phyloP scores from a whole-genome alignment of 805 yeast genomes.

The Candida anglica region DNA sequence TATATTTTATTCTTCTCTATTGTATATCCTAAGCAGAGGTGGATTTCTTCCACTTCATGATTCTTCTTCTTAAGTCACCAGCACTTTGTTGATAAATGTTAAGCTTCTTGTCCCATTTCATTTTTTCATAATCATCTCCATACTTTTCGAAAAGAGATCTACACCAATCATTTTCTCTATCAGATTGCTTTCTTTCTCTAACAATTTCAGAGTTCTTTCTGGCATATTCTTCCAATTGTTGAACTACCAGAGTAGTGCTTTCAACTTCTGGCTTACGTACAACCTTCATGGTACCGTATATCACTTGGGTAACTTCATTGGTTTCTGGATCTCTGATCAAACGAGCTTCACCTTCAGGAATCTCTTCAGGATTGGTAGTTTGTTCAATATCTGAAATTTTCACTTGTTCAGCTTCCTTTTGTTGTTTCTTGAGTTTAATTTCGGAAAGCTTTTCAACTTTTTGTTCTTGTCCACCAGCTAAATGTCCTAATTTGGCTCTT shows the following conservation, averaged over 20 bases:
- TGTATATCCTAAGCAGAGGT: too few species aligned
- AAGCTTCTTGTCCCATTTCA: constrained; percentile 89
- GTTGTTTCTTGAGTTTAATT: constrained; percentile 29
- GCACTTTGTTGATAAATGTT: constrained; percentile 79
- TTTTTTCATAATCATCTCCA: constrained; percentile 83
- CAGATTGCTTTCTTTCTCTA: constrained; percentile 56
- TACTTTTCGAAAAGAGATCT: constrained; percentile 61
- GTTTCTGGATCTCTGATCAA: constrained; percentile 61
- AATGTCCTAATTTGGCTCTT: constrained; percentile 55
- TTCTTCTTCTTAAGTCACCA: constrained; percentile 76
- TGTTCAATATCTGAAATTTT: constrained; percentile 38
- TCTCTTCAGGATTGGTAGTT: constrained; percentile 52
- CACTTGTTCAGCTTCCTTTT: constrained; percentile 14
- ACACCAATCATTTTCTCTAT: constrained; percentile 75
- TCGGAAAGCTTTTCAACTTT: constrained; percentile 38
- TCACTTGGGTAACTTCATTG: constrained; percentile 62
- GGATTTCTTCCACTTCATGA: constrained; percentile 63
- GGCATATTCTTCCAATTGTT: constrained; percentile 56
- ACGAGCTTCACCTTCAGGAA: constrained; percentile 77
- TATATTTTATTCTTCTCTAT: not conserved
- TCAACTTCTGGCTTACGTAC: constrained; percentile 18
- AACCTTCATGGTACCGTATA: constrained; percentile 62
- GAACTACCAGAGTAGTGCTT: constrained; percentile 54
- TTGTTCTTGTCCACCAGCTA: constrained; percentile 81
- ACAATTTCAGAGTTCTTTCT: constrained; percentile 43